phyloP scores from a whole-genome alignment of 2,329 filamentous ascomycete species.

The Ophiostoma quercus region DNA sequence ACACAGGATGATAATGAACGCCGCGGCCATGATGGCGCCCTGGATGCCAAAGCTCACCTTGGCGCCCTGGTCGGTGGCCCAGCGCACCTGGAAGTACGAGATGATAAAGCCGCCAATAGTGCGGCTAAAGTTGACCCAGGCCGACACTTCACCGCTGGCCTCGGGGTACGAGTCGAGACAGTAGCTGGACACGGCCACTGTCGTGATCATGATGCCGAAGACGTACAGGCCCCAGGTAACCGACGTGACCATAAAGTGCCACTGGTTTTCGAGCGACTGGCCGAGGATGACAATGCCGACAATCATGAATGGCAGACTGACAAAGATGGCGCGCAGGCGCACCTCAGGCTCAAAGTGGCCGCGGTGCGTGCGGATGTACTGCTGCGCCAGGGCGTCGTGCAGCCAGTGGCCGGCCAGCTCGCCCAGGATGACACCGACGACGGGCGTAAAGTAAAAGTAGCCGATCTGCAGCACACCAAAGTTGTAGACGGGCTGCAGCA shows the following conservation, averaged over 20 bases:
- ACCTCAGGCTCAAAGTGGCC: slow-evolving; percentile 55
- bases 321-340: slow-evolving; percentile 45
- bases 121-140: slow-evolving; percentile 48
- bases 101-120: slow-evolving; percentile 46
- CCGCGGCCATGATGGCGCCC: slow-evolving; percentile 37
- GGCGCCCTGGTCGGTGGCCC: slow-evolving; percentile 43
- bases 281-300: slow-evolving; percentile 49
- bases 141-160: slow-evolving; percentile 49
- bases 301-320: slow-evolving; percentile 46
- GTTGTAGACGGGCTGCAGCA: slow-evolving; percentile 46
- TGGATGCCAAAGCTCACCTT: slow-evolving; percentile 45
- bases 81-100: slow-evolving; percentile 49
- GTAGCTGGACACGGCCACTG: slow-evolving; percentile 49
- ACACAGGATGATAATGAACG: slow-evolving; percentile 30
- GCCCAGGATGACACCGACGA: slow-evolving; percentile 50
- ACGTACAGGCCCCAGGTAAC: slow-evolving; percentile 51
- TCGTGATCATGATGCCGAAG: slow-evolving; percentile 52
- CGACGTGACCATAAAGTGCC: slow-evolving; percentile 48
- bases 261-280: slow-evolving; percentile 45
- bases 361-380: slow-evolving; percentile 43
- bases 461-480: slow-evolving; percentile 48
- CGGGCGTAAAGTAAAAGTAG: slow-evolving; percentile 54
- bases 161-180: slow-evolving; percentile 52
- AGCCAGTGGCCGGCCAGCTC: slow-evolving; percentile 52
- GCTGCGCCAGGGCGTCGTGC: slow-evolving; percentile 46